Base-by-base conservation (phyloP, 2,329 filamentous ascomycete genomes). In the Dactylellina parvicollis region DNA sequence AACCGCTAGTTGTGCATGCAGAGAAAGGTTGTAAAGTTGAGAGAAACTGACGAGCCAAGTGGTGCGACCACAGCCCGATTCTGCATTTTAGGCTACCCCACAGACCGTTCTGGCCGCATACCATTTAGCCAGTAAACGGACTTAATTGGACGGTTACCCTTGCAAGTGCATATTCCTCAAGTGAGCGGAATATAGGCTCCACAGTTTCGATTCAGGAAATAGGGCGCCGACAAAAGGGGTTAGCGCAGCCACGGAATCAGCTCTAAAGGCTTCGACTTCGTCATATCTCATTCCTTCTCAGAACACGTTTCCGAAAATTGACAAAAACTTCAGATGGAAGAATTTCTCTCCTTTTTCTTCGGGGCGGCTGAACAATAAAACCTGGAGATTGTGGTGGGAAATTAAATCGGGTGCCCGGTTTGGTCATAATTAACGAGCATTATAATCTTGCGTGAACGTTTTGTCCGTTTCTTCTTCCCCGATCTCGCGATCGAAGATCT, bases 401-500 rank as follows among this genome's bases (percentile, higher is more conserved):
- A 72, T 72, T 57, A 50, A 57, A 59, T 40, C 24, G 34, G 42
- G 9, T 54, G 52, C 34, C 67, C 34, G 22, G 22, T 59, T 65
- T 36, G 67, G 67, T 34, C 8, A 65, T 47, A 52, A 46, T 42
- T 64, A 44, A 72, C 67, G 59, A 65, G 30, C 34, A 64, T 57
- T 42, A 57, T 62, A n/a, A 30, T 56, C 66, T 60, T 57, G 66
- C 66, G 60, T 49, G 67, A 65, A 59, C 67, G 67, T 64, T 72
- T 72, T 30, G 64, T 72, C 67, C 52, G 66, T 59, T 71, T 30
- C 66, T 62, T 57, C 66, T 64, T 64, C 66, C n/a, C 66, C 67
- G 67, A 72, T 72, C 67, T 65, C 34, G 36, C 67, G 67, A 72
- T 72, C 67, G 57, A 52, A 72, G 59, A 64, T 65, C 57, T 72